Evolutionary conservation across 169 alveolate species (phyloP).

Genomic region (Cryptosporidium sp.): DNA sequence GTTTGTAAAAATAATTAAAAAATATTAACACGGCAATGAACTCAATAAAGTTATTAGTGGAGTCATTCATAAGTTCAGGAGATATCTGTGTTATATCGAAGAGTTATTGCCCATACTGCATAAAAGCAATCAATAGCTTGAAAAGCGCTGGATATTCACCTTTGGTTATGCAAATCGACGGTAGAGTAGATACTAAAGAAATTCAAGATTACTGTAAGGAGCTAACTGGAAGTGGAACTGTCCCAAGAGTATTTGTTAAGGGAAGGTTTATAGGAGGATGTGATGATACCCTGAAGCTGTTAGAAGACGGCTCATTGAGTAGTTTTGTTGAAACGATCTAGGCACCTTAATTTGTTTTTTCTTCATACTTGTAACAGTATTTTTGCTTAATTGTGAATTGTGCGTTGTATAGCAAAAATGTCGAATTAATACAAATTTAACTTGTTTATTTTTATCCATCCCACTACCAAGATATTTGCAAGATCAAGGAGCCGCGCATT

Average conservation of each 20-base stretch:
- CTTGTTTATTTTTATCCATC: background rate
- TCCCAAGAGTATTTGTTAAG: slow-evolving; percentile 80
- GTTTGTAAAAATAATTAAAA: background rate
- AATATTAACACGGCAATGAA: background rate
- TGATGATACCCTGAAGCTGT: slow-evolving; percentile 77
- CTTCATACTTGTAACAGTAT: background rate
- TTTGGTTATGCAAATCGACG: slow-evolving; percentile 77
- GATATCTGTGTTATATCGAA: slow-evolving; percentile 36
- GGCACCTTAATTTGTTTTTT: background rate
- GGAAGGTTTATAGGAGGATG: slow-evolving; percentile 82
- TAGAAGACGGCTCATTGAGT: slow-evolving; percentile 27
- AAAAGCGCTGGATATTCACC: slow-evolving; percentile 41
- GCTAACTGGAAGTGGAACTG: slow-evolving; percentile 81
- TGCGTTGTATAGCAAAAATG: background rate
- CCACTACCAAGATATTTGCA: background rate
- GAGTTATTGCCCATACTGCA: slow-evolving; percentile 47
- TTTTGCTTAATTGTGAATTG: background rate
- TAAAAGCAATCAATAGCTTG: slow-evolving; percentile 32
- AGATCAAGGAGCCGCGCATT: background rate
- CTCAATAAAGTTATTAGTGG: slow-evolving; percentile 27
- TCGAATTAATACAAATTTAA: background rate
- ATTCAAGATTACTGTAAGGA: slow-evolving; percentile 78
- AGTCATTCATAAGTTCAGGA: slow-evolving; percentile 26
- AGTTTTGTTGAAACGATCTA: background rate
- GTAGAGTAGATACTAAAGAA: slow-evolving; percentile 63